Percentiles rank a stretch among this genome's conserved stretches.
Evolutionary conservation across 2,329 filamentous ascomycete genomes (phyloP).

Genomic region (Neonectria faginata): DNA sequence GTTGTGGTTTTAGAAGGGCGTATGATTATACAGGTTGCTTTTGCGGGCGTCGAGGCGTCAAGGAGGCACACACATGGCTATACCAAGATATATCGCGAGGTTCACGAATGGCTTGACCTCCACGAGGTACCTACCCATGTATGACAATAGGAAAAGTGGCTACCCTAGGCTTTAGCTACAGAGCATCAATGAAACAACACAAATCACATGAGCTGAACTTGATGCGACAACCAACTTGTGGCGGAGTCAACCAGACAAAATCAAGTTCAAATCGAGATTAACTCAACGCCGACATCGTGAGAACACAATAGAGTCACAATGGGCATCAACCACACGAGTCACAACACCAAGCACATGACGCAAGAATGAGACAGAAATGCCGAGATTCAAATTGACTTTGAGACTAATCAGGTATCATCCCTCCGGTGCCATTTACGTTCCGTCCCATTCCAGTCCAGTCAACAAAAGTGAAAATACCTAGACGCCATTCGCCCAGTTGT

Average conservation of each 20-base stretch:
- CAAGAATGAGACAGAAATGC: not conserved
- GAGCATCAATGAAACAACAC: not conserved
- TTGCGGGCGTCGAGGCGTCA: not conserved
- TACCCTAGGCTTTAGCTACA: not conserved
- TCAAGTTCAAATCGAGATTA: not conserved
- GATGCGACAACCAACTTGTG: not conserved
- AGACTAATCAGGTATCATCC: constrained; percentile 1
- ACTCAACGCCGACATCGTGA: not conserved
- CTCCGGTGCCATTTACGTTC: not conserved
- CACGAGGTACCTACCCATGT: not conserved
- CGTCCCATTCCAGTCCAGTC: not conserved
- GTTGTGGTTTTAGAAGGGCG: not conserved
- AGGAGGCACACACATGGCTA: not conserved
- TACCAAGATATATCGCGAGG: not conserved
- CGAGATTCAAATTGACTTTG: not conserved
- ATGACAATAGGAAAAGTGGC: not conserved
- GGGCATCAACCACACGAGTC: not conserved
- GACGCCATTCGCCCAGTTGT: constrained; percentile 5
- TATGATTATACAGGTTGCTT: not conserved
- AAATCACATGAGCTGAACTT: not conserved
- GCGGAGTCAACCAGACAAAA: no score
- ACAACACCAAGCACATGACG: not conserved
- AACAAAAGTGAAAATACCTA: constrained; percentile 1
- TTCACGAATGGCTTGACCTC: not conserved
- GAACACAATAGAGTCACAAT: not conserved